Base-by-base conservation (phyloP, 495 filamentous ascomycete genomes). In the Penicillium fimorum region DNA sequence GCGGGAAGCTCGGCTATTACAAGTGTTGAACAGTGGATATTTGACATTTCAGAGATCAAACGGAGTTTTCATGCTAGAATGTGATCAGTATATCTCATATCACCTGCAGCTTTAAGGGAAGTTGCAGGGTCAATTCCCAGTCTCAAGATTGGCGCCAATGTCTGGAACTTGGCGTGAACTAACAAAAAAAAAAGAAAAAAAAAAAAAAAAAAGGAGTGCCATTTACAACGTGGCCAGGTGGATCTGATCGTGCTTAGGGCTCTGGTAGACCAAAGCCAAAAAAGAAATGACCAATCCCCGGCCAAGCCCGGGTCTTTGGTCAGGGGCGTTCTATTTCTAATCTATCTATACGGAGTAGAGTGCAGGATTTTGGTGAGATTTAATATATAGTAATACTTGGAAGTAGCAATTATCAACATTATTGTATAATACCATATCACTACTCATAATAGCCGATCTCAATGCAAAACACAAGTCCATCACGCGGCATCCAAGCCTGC, bases 201-300 rank as follows among this genome's bases (percentile, higher is more conserved):
- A 3, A 24, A 54, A 61, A 13, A 57, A 50, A 44, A 44, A 66
- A 68, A 61, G 45, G 62, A 61, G 65, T 55, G 60, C 63, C 65
- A 68, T 64, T 68, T 58, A 67, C 61, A 69, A 68, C 66, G 66
- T 68, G 66, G 65, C 62, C 62, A 55, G 57, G 62, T 60, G 63
- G 65, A 68, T 68, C 66, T 64, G 63, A 69, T 69, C 66, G 53
- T 67, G 58, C 56, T 66, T 67, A 69, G 63, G 60, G 62, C 65
- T 57, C 57, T 64, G 61, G n/a, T n/a, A n/a, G n/a, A n/a, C 64
- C 61, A 61, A 65, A 62, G 43, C 32, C 59, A 53, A 60, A 50
- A 55, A 30, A 44, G 30, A n/a, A n/a, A n/a, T n/a, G 41, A 3
- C 45, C 52, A 47, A 54, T 35, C 42, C 51, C 40, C 41, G 50